Evolutionary conservation across 768 basidiomycete genomes (phyloP).

Genomic region (Wakefieldia striispora): DNA sequence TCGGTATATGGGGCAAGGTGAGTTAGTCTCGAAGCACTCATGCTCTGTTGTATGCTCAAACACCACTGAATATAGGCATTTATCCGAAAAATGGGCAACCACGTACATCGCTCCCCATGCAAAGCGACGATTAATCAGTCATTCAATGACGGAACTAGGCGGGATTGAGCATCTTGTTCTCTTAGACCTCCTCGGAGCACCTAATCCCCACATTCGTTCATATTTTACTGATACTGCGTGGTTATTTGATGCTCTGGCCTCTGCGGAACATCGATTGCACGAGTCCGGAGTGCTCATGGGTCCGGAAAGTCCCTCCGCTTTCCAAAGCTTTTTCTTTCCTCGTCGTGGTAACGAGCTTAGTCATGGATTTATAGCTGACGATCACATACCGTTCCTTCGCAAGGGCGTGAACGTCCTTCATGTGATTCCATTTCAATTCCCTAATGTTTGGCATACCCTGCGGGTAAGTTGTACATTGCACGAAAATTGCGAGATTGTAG

Average conservation of each 20-base stretch:
- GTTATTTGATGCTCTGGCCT: conserved; percentile 79
- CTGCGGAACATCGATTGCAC: conserved; percentile 70
- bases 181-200: conserved; percentile 86
- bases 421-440: conserved; percentile 87
- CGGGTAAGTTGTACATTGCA: conserved; percentile 43
- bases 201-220: conserved; percentile 70
- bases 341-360: conserved; percentile 39
- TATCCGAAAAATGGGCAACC: conserved; percentile 81
- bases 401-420: conserved; percentile 87
- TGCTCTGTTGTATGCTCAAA: not conserved
- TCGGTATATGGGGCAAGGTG: conserved; percentile 96
- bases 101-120: conserved; percentile 62
- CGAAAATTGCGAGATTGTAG: not conserved
- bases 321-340: conserved; percentile 66
- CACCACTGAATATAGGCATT: conserved; percentile 54
- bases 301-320: conserved; percentile 39
- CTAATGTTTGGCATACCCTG: conserved; percentile 83
- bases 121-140: conserved; percentile 55
- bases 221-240: conserved; percentile 89
- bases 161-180: conserved; percentile 90
- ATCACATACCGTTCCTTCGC: conserved; percentile 87
- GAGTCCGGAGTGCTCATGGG: conserved; percentile 60
- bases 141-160: conserved; percentile 59
- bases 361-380: conserved; percentile 76
- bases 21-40: not conserved